Conservation (phyloP, 306 rosid genomes). For the Purshia tridentata region DNA sequence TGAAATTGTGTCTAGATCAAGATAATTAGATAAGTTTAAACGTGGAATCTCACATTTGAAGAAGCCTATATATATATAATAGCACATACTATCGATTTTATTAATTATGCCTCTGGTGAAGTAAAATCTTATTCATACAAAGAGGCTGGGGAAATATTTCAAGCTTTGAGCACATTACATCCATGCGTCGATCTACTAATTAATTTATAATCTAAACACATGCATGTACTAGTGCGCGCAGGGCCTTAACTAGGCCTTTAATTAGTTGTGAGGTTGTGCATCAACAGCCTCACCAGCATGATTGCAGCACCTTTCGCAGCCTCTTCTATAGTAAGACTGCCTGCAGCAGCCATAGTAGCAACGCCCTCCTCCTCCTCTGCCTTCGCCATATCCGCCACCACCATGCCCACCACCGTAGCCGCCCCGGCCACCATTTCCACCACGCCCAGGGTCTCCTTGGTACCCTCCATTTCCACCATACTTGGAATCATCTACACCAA, state of each 20-base stretch:
- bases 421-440: not conserved
- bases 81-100: too few relatives aligned
- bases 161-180: too few relatives aligned
- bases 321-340: constrained; percentile 17
- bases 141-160: too few relatives aligned
- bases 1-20: too few relatives aligned
- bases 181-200: too few relatives aligned
- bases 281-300: constrained; percentile 46
- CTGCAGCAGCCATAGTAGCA: constrained; percentile 53
- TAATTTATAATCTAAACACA: too few relatives aligned
- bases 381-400: not conserved
- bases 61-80: too few relatives aligned
- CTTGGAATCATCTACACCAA: constrained; percentile 17
- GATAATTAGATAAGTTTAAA: too few relatives aligned
- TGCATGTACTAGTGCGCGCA: not conserved
- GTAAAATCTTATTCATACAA: too few relatives aligned
- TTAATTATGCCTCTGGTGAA: too few relatives aligned
- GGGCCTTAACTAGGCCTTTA: not conserved
- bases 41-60: too few relatives aligned
- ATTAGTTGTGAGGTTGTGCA: constrained; percentile 26
- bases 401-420: not conserved
- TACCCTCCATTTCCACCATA: constrained; percentile 13
- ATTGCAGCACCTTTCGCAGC: constrained; percentile 48
- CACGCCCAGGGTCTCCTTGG: not conserved
- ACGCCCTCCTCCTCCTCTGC: constrained; percentile 16